Percentiles rank a stretch among this genome's conserved stretches.
phyloP scores from a whole-genome alignment of 805 yeast species.

The Kodamaea sagamina region DNA sequence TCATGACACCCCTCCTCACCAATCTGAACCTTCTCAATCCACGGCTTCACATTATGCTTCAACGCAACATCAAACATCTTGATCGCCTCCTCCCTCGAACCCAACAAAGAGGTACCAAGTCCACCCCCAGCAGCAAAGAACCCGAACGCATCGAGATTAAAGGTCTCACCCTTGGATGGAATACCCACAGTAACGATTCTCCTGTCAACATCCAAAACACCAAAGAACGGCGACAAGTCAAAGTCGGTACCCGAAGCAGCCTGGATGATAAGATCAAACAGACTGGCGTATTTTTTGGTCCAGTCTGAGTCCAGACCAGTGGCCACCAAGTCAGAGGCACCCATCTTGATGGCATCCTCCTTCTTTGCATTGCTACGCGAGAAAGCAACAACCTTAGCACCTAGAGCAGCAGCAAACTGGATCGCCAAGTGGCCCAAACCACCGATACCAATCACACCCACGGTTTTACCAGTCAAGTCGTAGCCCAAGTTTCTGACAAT shows the following conservation, averaged over 20 bases:
- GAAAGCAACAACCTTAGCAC: constrained; percentile 62
- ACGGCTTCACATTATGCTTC: constrained; percentile 34
- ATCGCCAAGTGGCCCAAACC: constrained; percentile 70
- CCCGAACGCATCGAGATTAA: constrained; percentile 23
- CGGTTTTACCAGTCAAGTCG: constrained; percentile 39
- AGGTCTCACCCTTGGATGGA: constrained; percentile 26
- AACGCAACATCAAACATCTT: constrained; percentile 41
- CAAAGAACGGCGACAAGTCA: constrained; percentile 22
- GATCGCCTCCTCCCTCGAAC: constrained; percentile 35
- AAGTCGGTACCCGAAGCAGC: constrained; percentile 44
- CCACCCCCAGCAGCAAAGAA: constrained; percentile 28
- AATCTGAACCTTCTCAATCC: constrained; percentile 39
- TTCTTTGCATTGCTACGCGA: constrained; percentile 53
- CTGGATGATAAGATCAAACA: constrained; percentile 49
- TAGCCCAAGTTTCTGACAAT: constrained; percentile 44
- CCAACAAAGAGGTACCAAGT: constrained; percentile 33
- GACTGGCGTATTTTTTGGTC: constrained; percentile 25
- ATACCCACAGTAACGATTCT: constrained; percentile 29
- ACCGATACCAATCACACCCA: constrained; percentile 65
- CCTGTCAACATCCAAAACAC: constrained; percentile 26
- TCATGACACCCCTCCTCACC: constrained; percentile 30
- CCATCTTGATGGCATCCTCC: constrained; percentile 53
- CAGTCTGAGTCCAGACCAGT: constrained; percentile 42
- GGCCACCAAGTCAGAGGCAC: constrained; percentile 56
- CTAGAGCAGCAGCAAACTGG: constrained; percentile 60